phyloP scores from a whole-genome alignment of 2,329 filamentous ascomycete genomes.

The Microdochium bolleyi region DNA sequence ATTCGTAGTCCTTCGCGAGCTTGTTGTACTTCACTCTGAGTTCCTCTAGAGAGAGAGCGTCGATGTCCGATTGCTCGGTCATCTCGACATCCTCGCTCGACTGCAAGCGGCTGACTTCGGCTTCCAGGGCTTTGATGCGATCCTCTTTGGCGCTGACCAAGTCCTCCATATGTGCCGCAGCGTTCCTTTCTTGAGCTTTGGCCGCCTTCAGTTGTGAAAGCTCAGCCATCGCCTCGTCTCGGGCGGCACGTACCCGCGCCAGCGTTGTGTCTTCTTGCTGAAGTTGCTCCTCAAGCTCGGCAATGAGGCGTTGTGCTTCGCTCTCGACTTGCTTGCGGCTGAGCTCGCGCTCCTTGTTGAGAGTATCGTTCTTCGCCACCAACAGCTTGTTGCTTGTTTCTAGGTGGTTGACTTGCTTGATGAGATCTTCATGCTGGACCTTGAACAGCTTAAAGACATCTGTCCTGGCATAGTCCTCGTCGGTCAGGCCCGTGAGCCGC shows the following conservation, averaged over 20 bases:
- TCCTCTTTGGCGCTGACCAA: constrained; percentile 71
- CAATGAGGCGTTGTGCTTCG: constrained; percentile 64
- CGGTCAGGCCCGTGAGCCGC: constrained; percentile 64
- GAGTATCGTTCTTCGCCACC: constrained; percentile 75
- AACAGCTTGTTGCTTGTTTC: constrained; percentile 83
- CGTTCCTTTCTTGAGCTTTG: constrained; percentile 66
- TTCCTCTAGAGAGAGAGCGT: constrained; percentile 59
- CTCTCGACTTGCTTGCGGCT: constrained; percentile 76
- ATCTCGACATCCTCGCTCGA: constrained; percentile 37
- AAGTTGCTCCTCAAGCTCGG: constrained; percentile 76
- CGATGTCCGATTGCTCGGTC: constrained; percentile 38
- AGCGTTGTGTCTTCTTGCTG: constrained; percentile 77
- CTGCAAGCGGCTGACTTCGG: constrained; percentile 67
- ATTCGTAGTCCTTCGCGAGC: constrained; percentile 70
- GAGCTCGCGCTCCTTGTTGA: constrained; percentile 75
- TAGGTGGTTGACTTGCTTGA: constrained; percentile 84
- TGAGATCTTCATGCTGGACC: constrained; percentile 83
- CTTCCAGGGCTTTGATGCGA: constrained; percentile 74
- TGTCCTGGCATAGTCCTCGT: constrained; percentile 89
- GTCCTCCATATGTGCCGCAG: constrained; percentile 69
- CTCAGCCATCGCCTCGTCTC: constrained; percentile 82
- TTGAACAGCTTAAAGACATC: constrained; percentile 92
- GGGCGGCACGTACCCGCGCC: constrained; percentile 71
- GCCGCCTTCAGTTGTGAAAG: constrained; percentile 69
- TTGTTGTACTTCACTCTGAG: constrained; percentile 66